Evolutionary conservation across 177 flowering plant genomes (phyloP).

Genomic region (Telopea speciosissima): DNA sequence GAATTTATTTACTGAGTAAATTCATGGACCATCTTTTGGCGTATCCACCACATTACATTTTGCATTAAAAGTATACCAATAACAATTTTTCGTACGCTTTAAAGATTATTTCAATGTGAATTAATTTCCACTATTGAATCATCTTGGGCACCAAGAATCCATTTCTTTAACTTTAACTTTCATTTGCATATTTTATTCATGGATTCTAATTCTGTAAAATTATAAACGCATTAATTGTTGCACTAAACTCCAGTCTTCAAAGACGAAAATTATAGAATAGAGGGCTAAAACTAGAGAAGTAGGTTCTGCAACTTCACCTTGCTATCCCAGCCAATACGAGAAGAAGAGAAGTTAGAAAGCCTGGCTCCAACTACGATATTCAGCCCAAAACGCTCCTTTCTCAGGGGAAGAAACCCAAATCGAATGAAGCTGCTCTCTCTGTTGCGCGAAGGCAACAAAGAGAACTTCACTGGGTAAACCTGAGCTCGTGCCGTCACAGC

Average conservation of each 20-base stretch:
- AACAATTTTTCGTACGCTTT: too few relatives aligned
- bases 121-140: too few relatives aligned
- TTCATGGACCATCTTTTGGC: too few relatives aligned
- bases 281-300: not conserved
- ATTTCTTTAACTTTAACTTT: not conserved
- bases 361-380: slow-evolving; percentile 19
- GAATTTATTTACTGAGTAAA: too few relatives aligned
- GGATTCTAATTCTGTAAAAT: too few relatives aligned
- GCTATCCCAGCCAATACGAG: slow-evolving; percentile 35
- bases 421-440: not conserved
- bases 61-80: too few relatives aligned
- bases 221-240: too few relatives aligned
- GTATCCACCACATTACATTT: too few relatives aligned
- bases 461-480: not conserved
- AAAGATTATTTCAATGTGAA: too few relatives aligned
- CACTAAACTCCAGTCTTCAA: too few relatives aligned
- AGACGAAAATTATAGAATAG: not conserved
- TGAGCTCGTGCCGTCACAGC: not conserved
- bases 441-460: not conserved
- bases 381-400: slow-evolving; percentile 3
- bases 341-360: slow-evolving; percentile 24
- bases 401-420: not conserved
- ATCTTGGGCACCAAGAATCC: not conserved
- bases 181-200: not conserved
- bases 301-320: slow-evolving; percentile 29